phyloP scores from a whole-genome alignment of 352 stramenopile genomes.

The Globisporangium irregulare region DNA sequence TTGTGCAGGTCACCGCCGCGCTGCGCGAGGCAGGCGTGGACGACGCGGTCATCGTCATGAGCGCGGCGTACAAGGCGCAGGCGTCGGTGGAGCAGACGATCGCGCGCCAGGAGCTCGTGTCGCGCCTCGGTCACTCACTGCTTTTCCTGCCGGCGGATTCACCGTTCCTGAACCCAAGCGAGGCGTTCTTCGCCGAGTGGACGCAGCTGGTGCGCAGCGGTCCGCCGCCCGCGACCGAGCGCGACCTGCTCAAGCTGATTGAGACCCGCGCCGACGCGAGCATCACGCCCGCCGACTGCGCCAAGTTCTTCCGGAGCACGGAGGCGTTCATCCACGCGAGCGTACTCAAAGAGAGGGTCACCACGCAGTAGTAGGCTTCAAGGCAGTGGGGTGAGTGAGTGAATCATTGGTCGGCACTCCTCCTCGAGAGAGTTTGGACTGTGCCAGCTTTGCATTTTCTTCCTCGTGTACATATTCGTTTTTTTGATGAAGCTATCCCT shows the following conservation, averaged over 20 bases:
- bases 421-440: no score
- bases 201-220: not conserved
- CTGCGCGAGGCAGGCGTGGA: not conserved
- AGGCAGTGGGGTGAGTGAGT: no score
- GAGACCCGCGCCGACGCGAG: slow-evolving; percentile 2
- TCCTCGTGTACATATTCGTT: no score
- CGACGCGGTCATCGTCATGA: not conserved
- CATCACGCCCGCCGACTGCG: not conserved
- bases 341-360: not conserved
- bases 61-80: not conserved
- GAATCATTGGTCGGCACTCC: no score
- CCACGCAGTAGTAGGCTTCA: no score
- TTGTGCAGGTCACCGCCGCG: not conserved
- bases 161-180: not conserved
- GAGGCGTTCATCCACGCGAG: slow-evolving; percentile 4
- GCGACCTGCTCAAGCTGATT: not conserved
- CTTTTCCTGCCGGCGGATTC: slow-evolving; percentile 1
- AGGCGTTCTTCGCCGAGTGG: slow-evolving; percentile 1
- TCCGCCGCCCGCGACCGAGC: not conserved
- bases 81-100: not conserved
- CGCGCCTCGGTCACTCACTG: not conserved
- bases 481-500: no score
- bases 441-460: no score
- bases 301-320: not conserved
- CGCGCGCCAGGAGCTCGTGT: not conserved